A percentile compares a stretch with the other conserved stretches of the same genome.
phyloP scores from a whole-genome alignment of 305 asterid genomes.

The Solanum hybrid region DNA sequence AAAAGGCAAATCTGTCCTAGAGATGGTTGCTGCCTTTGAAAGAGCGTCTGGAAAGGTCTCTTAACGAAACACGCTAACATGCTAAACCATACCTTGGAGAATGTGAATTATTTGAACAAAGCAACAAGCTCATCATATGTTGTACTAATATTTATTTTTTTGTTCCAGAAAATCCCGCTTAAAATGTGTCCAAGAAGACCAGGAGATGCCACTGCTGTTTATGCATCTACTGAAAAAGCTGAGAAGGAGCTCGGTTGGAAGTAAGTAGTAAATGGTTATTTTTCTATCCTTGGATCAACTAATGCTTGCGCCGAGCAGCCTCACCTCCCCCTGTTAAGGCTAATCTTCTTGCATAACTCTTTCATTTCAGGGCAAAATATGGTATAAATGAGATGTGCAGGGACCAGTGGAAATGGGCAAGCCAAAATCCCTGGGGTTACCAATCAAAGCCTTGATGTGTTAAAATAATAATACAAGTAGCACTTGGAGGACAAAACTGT shows the following conservation, averaged over 20 bases:
- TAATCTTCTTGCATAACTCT: not conserved
- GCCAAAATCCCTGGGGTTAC: slow-evolving; percentile 85
- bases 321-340: not conserved
- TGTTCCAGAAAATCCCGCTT: slow-evolving; percentile 56
- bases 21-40: slow-evolving; percentile 83
- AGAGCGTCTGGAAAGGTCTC: slow-evolving; percentile 71
- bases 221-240: slow-evolving; percentile 79
- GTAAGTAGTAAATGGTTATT: slow-evolving; percentile 34
- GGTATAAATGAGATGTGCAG: slow-evolving; percentile 76
- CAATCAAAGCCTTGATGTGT: slow-evolving; percentile 37
- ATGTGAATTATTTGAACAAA: not conserved
- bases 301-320: not conserved
- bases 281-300: not conserved
- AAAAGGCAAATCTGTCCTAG: slow-evolving; percentile 84
- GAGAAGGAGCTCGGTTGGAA: slow-evolving; percentile 83
- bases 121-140: not conserved
- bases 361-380: slow-evolving; percentile 55
- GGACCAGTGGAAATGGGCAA: slow-evolving; percentile 95
- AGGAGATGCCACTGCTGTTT: slow-evolving; percentile 92
- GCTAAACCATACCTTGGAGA: not conserved
- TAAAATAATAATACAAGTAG: not conserved
- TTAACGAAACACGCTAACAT: not conserved
- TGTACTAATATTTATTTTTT: not conserved
- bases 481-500: not conserved
- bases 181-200: slow-evolving; percentile 81